Percentiles rank a stretch among this genome's conserved stretches.
phyloP scores from a whole-genome alignment of 257 asterid species.

The Solanum pimpinellifolium region DNA sequence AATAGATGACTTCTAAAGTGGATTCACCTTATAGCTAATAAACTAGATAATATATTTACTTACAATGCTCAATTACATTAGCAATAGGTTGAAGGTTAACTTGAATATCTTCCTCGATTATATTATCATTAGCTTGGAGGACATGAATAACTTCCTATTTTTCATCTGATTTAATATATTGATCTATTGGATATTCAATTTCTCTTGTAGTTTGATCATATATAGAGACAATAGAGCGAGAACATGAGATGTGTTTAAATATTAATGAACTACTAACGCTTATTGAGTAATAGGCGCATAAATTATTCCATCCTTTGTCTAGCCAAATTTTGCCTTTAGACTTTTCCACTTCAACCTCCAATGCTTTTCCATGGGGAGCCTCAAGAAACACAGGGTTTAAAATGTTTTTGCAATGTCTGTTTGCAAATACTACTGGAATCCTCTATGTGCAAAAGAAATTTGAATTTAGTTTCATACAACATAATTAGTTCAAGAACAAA shows the following conservation, averaged over 20 bases:
- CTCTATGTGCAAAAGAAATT: background rate
- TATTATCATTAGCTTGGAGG: no score
- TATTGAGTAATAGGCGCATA: background rate
- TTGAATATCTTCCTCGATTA: no score
- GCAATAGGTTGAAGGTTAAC: no score
- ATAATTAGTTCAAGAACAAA: no score
- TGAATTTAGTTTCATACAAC: background rate
- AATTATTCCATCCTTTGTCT: background rate
- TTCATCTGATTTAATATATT: no score
- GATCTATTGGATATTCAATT: no score
- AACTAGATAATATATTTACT: no score
- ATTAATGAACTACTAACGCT: background rate
- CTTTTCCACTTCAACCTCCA: constrained; percentile 11
- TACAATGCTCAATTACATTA: no score
- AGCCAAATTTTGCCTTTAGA: constrained; percentile 3
- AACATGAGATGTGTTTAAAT: background rate
- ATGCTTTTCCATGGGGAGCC: constrained; percentile 11
- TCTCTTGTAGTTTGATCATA: no score
- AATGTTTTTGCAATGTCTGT: constrained; percentile 6
- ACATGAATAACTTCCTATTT: no score
- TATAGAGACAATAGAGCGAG: background rate
- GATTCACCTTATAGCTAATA: no score
- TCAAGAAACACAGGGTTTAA: constrained; percentile 8
- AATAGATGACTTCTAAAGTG: no score
- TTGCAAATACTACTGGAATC: constrained; percentile 19